A percentile compares a stretch with the other conserved stretches of the same genome.
phyloP scores from a whole-genome alignment of 31 red algal species.

The Pterothamnion heteromorphum region DNA sequence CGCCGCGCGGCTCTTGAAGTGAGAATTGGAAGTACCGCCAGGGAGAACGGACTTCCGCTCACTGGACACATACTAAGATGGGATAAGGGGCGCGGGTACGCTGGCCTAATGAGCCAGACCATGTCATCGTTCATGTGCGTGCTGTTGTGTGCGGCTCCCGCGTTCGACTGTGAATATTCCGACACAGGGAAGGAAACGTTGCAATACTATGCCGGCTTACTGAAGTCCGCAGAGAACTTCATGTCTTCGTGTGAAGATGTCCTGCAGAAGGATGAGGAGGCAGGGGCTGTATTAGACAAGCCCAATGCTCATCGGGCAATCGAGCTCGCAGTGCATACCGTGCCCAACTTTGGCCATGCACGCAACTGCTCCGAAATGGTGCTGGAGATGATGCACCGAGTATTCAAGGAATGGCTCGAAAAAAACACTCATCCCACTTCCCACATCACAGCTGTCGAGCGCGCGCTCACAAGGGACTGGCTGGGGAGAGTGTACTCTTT shows the following conservation, averaged over 20 bases:
- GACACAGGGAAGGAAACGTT: not conserved
- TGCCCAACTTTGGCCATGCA: not conserved
- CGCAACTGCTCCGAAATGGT: conserved; percentile 16
- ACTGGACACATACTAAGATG: not conserved
- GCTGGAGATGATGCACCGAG: not conserved
- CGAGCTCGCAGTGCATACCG: not conserved
- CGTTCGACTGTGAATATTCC: not conserved
- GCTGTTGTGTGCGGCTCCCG: not conserved
- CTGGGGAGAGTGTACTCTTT: not conserved
- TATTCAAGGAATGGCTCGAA: not conserved
- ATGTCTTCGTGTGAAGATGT: not conserved
- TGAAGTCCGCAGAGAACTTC: not conserved
- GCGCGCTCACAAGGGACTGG: not conserved
- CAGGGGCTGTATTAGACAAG: not conserved
- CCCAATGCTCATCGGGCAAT: not conserved
- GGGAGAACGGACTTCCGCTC: not conserved
- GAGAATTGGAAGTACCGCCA: not conserved
- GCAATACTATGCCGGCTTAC: not conserved
- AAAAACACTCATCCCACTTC: not conserved
- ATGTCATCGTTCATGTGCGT: not conserved
- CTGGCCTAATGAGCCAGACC: not conserved
- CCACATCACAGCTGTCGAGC: not conserved
- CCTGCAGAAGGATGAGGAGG: not conserved
- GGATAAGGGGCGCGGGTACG: not conserved
- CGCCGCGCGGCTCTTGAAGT: not conserved